phyloP scores from a whole-genome alignment of 345 rosid species.

The Murraya koenigii region DNA sequence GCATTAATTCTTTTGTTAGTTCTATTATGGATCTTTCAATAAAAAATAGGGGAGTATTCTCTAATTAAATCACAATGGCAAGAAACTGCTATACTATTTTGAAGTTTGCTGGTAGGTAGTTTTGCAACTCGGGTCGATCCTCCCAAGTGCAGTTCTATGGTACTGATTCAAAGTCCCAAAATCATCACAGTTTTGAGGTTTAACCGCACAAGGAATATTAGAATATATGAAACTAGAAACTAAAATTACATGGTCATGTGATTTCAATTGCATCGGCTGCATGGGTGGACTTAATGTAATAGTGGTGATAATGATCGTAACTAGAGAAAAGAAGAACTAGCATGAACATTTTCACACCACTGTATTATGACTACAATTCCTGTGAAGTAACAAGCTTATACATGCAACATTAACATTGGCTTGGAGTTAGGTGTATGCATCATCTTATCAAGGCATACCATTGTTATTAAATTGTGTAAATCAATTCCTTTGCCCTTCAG shows the following conservation, averaged over 20 bases:
- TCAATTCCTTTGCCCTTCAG: not conserved
- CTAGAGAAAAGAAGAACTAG: not conserved
- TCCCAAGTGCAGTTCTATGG: too few species aligned
- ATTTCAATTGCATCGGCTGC: not conserved
- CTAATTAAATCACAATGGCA: not conserved
- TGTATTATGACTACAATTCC: not conserved
- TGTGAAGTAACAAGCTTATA: not conserved
- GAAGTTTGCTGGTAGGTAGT: not conserved
- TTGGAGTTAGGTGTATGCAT: not conserved
- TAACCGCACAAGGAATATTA: not conserved
- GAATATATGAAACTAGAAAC: not conserved
- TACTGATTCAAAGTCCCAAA: constrained; percentile 29
- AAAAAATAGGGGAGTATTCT: too few species aligned
- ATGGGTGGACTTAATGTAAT: not conserved
- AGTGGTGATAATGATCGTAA: not conserved
- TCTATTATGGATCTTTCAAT: not conserved
- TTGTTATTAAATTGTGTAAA: not conserved
- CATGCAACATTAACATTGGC: not conserved
- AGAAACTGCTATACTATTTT: not conserved
- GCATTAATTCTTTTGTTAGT: not conserved
- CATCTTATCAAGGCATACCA: not conserved
- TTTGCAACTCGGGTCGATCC: too few species aligned
- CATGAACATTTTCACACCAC: not conserved
- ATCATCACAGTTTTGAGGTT: not conserved
- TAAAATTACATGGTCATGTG: not conserved